A percentile compares a stretch with the other conserved stretches of the same genome.
Evolutionary conservation across 371 early-diverging fungal species (phyloP).

Genomic region (Mortierella sp.): DNA sequence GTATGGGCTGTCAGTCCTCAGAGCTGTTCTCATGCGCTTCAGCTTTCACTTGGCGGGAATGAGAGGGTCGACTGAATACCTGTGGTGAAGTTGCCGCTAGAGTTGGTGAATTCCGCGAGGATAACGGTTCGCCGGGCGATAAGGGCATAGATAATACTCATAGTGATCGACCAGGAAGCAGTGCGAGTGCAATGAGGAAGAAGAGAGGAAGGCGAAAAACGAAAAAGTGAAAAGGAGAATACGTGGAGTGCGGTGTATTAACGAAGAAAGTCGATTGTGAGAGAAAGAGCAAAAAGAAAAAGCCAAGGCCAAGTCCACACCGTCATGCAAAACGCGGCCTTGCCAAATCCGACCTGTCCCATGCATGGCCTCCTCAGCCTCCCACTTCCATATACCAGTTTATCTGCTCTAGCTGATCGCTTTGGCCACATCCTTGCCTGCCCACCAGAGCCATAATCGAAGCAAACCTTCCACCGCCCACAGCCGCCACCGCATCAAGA

Average conservation of each 20-base stretch:
- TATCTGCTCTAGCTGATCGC: constrained; percentile 18
- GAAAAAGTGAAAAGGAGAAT: background rate
- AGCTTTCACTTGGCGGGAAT: no score
- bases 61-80: constrained; percentile 10
- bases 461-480: constrained; percentile 39
- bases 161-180: constrained; percentile 16
- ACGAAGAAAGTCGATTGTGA: background rate
- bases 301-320: no score
- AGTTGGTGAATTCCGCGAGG: constrained; percentile 82
- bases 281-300: no score
- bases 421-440: constrained; percentile 42
- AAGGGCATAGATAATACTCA: constrained; percentile 80
- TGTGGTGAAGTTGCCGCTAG: constrained; percentile 77
- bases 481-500: constrained; percentile 48
- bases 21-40: no score
- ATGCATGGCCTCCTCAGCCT: no score
- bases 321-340: no score
- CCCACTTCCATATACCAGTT: no score
- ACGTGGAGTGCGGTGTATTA: background rate
- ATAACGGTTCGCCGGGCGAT: constrained; percentile 78
- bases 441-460: constrained; percentile 49
- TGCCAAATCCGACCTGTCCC: no score
- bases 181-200: constrained; percentile 1
- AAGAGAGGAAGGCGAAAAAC: background rate
- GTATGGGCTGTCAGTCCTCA: no score